phyloP scores from a whole-genome alignment of 108 stramenopile genomes.

The Cyclotella choctawhatcheeana region DNA sequence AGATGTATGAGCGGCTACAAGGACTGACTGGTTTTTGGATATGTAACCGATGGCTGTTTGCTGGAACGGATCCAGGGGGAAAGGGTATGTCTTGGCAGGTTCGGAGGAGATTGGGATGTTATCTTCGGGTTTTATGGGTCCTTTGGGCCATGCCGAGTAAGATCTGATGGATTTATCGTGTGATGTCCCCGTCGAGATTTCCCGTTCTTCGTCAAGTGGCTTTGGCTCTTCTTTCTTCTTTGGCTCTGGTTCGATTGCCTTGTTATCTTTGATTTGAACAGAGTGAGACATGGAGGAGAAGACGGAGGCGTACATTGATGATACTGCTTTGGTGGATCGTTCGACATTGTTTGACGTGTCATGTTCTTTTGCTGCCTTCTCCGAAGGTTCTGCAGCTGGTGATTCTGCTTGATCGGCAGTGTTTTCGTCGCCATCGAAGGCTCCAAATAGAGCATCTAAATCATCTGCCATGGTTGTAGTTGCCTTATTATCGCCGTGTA shows the following conservation, averaged over 20 bases:
- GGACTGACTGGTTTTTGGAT: slow-evolving; percentile 93
- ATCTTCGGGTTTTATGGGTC: slow-evolving; percentile 25
- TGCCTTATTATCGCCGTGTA: too few relatives aligned
- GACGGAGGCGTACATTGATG: slow-evolving; percentile 46
- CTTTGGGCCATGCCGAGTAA: slow-evolving; percentile 81
- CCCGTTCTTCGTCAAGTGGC: slow-evolving; percentile 49
- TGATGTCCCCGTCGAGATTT: slow-evolving; percentile 82
- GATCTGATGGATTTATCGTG: slow-evolving; percentile 89
- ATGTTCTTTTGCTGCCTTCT: not conserved
- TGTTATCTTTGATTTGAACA: slow-evolving; percentile 42
- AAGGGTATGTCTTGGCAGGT: slow-evolving; percentile 95
- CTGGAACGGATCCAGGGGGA: slow-evolving; percentile 97
- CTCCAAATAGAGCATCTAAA: slow-evolving; percentile 86
- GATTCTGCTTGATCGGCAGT: slow-evolving; percentile 1
- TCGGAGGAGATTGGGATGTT: slow-evolving; percentile 13
- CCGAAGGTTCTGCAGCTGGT: not conserved
- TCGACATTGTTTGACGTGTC: not conserved
- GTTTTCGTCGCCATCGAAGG: slow-evolving; percentile 73
- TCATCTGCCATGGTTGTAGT: slow-evolving; percentile 68
- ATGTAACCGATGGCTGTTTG: slow-evolving; percentile 90
- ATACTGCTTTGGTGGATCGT: slow-evolving; percentile 15
- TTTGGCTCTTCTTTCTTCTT: not conserved
- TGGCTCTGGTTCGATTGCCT: slow-evolving; percentile 25
- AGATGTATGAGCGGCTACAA: slow-evolving; percentile 95
- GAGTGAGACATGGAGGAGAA: slow-evolving; percentile 44